A percentile compares a stretch with the other conserved stretches of the same genome.
phyloP scores from a whole-genome alignment of 2,329 filamentous ascomycete species.

The Cladosporium oxysporum region DNA sequence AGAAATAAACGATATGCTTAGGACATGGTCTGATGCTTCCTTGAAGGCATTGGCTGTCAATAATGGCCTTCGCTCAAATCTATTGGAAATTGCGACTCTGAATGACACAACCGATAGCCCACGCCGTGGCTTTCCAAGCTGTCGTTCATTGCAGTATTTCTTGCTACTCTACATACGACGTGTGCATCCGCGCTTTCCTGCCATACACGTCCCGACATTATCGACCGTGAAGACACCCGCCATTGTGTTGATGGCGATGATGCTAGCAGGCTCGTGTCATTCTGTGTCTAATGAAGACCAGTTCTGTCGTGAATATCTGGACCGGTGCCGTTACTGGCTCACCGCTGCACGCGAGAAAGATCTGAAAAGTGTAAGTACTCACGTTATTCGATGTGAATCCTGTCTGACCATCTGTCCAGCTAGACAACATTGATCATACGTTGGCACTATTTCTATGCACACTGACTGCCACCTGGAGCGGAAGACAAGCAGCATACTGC shows the following conservation, averaged over 20 bases:
- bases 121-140: not conserved
- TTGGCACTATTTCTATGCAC: not conserved
- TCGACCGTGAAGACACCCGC: not conserved
- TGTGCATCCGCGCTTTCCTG: not conserved
- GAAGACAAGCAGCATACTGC: not conserved
- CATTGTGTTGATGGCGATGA: not conserved
- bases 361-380: not conserved
- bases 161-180: not conserved
- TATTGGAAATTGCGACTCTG: not conserved
- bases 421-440: not conserved
- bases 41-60: not conserved
- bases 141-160: slow-evolving; percentile 1
- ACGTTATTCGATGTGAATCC: not conserved
- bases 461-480: not conserved
- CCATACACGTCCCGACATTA: not conserved
- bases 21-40: not conserved
- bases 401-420: not conserved
- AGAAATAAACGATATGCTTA: not conserved
- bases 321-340: not conserved
- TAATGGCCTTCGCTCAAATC: not conserved
- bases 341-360: not conserved
- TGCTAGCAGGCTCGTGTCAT: not conserved
- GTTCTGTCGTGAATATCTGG: not conserved
- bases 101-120: not conserved
- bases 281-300: not conserved